Conservation (phyloP, 306 rosid species). For the Cucurbita argyrosperma region DNA sequence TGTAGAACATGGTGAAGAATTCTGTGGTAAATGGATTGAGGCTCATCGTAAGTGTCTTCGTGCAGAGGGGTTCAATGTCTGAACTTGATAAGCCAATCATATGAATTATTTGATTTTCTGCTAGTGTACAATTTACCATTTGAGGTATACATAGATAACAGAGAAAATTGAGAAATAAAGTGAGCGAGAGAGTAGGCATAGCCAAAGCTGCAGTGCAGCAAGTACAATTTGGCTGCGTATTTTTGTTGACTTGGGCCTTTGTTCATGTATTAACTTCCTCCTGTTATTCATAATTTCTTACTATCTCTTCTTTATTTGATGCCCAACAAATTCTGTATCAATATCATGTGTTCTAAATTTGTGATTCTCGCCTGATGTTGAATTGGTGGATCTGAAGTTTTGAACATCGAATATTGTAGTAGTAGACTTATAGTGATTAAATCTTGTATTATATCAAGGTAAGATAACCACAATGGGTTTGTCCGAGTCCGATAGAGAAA, state of each 20-base stretch:
- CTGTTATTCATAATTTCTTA: neutral
- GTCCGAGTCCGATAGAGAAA: neutral
- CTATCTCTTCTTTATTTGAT: neutral
- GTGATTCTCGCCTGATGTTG: neutral
- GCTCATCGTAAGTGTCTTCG: conserved; percentile 80
- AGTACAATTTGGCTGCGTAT: neutral
- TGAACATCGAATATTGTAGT: neutral
- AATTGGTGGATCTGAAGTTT: neutral
- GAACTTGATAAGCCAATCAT: conserved; percentile 6
- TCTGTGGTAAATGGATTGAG: conserved; percentile 77
- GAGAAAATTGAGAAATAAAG: neutral
- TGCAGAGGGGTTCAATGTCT: conserved; percentile 71
- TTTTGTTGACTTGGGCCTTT: neutral
- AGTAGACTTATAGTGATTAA: neutral
- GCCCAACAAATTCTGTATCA: neutral
- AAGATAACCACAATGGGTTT: neutral
- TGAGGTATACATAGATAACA: neutral
- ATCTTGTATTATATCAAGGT: neutral
- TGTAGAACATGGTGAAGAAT: conserved; percentile 74
- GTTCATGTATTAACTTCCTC: neutral
- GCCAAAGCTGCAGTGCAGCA: neutral
- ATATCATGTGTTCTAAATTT: neutral
- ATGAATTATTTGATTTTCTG: neutral
- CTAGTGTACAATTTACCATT: neutral
- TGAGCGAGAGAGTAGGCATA: neutral